Conservation (phyloP, 2,329 filamentous ascomycete genomes). For the Calonectria hongkongensis region DNA sequence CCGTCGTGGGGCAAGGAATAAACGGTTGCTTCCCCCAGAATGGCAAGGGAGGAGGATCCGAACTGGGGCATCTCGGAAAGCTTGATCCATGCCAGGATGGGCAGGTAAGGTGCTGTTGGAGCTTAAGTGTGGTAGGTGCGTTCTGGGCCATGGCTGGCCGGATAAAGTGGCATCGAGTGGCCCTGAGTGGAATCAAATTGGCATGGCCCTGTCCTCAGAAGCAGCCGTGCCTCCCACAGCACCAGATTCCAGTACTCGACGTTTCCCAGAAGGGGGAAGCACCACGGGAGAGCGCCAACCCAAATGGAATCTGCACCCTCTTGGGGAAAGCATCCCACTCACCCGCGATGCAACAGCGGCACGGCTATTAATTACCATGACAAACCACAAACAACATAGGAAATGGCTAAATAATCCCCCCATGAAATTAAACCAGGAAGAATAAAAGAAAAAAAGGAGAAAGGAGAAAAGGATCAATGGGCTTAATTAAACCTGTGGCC, state of each 20-base stretch:
- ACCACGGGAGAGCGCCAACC: slow-evolving; percentile 24
- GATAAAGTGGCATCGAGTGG: slow-evolving; percentile 11
- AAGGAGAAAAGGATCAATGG: no score
- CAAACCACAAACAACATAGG: neutral
- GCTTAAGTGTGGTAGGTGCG: slow-evolving; percentile 42
- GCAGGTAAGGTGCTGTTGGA: slow-evolving; percentile 25
- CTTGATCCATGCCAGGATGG: slow-evolving; percentile 37
- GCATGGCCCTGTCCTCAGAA: neutral
- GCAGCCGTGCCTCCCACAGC: neutral
- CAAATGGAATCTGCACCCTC: slow-evolving; percentile 2
- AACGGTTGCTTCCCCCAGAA: slow-evolving; percentile 23
- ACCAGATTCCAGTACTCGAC: neutral
- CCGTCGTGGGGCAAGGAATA: slow-evolving; percentile 14
- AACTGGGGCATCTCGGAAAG: slow-evolving; percentile 29
- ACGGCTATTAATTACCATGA: slow-evolving; percentile 25
- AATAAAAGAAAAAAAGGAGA: neutral
- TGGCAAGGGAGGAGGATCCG: slow-evolving; percentile 17
- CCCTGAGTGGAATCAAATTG: no score
- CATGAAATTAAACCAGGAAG: slow-evolving; percentile 11
- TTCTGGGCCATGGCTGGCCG: slow-evolving; percentile 7
- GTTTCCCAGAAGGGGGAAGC: slow-evolving; percentile 22
- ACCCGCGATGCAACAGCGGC: slow-evolving; percentile 15
- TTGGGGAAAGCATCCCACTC: neutral
- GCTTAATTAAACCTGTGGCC: slow-evolving; percentile 2
- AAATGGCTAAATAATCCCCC: neutral